These are phyloP conservation scores for Collybiopsis luxurians DNA, from an alignment of 768 basidiomycete genomes.

Conservation along the genomic window DNA sequence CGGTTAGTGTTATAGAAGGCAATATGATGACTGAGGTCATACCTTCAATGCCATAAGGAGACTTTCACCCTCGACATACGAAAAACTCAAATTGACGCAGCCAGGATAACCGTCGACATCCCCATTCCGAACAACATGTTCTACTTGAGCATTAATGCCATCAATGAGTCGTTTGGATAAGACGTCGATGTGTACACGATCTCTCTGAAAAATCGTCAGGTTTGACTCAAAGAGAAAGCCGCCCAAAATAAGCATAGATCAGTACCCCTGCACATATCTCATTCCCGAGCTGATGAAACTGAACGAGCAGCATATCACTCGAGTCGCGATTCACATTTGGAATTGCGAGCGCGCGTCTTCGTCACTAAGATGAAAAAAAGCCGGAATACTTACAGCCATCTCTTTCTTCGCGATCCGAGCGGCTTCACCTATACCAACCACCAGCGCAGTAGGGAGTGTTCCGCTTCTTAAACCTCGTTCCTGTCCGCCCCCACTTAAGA, in stretches of 20 bases:
- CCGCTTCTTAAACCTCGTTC: slow-evolving; percentile 94
- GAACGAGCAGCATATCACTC: slow-evolving; percentile 35
- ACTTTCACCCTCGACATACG: slow-evolving; percentile 97
- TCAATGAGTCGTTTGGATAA: slow-evolving; percentile 81
- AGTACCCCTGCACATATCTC: slow-evolving; percentile 94
- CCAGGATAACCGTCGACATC: slow-evolving; percentile 91
- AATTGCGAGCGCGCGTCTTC: slow-evolving; percentile 38
- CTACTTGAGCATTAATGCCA: slow-evolving; percentile 80
- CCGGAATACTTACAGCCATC: slow-evolving; percentile 74
- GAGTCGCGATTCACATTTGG: slow-evolving; percentile 32
- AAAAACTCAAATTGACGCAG: slow-evolving; percentile 93
- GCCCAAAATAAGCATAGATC: slow-evolving; percentile 36
- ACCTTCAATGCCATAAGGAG: slow-evolving; percentile 98
- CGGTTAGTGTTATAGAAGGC: too few species aligned
- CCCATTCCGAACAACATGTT: slow-evolving; percentile 92
- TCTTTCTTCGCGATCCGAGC: slow-evolving; percentile 88
- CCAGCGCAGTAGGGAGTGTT: slow-evolving; percentile 86
- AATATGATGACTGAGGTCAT: slow-evolving; percentile 12
- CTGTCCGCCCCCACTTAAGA: slow-evolving; percentile 95
- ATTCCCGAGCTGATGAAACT: slow-evolving; percentile 52
- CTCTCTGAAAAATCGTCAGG: slow-evolving; percentile 49
- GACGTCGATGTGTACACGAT: slow-evolving; percentile 68
- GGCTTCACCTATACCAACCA: slow-evolving; percentile 93
- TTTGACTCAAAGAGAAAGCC: slow-evolving; percentile 4
- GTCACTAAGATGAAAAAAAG: slow-evolving; percentile 31